Conservation (phyloP, 306 rosid genomes). For the Cucumis melo region DNA sequence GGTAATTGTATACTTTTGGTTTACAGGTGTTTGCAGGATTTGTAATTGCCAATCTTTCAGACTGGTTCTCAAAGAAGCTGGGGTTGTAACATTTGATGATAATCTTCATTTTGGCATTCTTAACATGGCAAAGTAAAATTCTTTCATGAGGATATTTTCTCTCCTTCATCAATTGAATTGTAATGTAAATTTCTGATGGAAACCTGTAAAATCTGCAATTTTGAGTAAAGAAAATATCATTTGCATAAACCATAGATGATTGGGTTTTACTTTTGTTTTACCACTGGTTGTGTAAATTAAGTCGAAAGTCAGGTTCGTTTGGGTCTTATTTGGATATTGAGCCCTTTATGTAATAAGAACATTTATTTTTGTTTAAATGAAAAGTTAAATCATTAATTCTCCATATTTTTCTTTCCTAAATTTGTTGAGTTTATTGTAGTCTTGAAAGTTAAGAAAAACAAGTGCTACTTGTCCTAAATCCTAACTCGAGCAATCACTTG, state of each 20-base stretch:
- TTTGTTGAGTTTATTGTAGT: no score
- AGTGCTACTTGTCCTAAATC: no score
- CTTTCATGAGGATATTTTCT: constrained; percentile 22
- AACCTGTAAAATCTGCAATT: constrained; percentile 6
- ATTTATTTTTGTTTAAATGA: neutral
- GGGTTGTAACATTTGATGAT: constrained; percentile 37
- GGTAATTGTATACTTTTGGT: neutral
- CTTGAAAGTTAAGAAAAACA: no score
- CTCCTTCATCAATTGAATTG: neutral
- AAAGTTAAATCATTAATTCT: neutral
- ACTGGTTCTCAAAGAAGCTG: constrained; percentile 46
- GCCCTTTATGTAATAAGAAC: constrained; percentile 22
- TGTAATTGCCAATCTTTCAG: constrained; percentile 84
- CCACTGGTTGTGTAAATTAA: constrained; percentile 26
- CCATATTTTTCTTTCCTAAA: neutral
- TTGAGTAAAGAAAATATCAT: neutral
- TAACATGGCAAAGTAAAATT: constrained; percentile 13
- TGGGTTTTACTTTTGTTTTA: neutral
- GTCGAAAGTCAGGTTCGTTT: constrained; percentile 14
- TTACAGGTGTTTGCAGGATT: constrained; percentile 92
- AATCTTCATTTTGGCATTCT: neutral
- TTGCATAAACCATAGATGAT: neutral
- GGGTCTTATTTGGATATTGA: constrained; percentile 18
- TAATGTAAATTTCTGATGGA: constrained; percentile 12
- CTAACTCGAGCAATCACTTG: no score